Conservation (phyloP, 2,329 filamentous ascomycete genomes). For the Pseudocercospora fijiensis region DNA sequence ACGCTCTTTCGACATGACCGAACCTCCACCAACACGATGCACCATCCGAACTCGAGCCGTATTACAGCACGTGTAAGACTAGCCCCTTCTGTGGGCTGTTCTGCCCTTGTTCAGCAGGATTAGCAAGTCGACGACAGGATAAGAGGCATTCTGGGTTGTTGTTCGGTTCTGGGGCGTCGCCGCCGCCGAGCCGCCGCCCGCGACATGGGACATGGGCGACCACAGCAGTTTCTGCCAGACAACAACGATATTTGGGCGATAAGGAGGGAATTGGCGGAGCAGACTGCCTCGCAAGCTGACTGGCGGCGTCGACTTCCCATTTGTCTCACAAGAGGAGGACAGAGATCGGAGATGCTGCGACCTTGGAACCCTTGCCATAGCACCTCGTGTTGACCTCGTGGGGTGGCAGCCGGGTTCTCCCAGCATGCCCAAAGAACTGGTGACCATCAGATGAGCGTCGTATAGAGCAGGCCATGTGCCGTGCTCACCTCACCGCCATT, state of each 20-base stretch:
- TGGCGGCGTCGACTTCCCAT: neutral
- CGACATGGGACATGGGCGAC: neutral
- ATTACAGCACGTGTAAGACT: neutral
- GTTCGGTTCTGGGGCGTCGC: neutral
- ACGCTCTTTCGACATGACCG: neutral
- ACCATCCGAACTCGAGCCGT: neutral
- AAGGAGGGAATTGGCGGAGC: neutral
- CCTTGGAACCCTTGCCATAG: neutral
- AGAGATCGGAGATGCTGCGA: neutral
- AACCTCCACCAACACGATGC: neutral
- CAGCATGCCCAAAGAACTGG: neutral
- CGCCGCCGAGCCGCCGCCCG: neutral
- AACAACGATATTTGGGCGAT: neutral
- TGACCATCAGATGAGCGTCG: neutral
- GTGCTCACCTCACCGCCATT: neutral
- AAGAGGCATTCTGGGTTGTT: neutral
- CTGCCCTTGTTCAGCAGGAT: neutral
- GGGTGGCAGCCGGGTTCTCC: neutral
- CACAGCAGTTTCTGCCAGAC: neutral
- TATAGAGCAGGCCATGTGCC: neutral
- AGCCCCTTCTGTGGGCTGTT: neutral
- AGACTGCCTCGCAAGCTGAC: neutral
- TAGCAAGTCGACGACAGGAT: neutral
- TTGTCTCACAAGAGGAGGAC: neutral
- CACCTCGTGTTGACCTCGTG: neutral